Percentiles rank a stretch among this genome's conserved stretches.
Evolutionary conservation across 768 basidiomycete genomes (phyloP).

Genomic region (Gloeopeniophorella convolvens): DNA sequence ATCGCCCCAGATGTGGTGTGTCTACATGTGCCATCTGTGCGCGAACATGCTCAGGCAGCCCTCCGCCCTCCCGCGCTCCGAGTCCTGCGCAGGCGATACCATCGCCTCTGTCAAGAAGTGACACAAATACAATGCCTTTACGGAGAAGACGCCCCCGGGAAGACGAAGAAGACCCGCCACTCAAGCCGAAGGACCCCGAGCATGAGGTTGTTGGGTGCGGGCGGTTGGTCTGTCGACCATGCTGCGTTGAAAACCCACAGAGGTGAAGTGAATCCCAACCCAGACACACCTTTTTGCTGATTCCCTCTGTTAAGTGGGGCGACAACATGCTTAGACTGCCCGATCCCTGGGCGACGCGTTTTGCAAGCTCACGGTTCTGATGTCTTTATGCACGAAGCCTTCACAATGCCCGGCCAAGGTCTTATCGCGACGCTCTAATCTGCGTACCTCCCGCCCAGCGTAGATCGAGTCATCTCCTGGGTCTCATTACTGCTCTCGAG

Average conservation of each 20-base stretch:
- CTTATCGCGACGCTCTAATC: too few species aligned
- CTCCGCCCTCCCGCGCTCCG: slow-evolving; percentile 33
- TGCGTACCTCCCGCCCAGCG: too few species aligned
- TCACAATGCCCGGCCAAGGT: too few species aligned
- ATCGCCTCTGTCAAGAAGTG: slow-evolving; percentile 27
- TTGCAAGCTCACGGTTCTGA: neutral
- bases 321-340: slow-evolving; percentile 15
- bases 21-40: slow-evolving; percentile 41
- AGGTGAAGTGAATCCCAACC: slow-evolving; percentile 28
- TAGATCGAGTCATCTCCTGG: too few species aligned
- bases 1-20: slow-evolving; percentile 31
- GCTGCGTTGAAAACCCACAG: slow-evolving; percentile 37
- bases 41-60: slow-evolving; percentile 36
- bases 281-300: neutral
- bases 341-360: neutral
- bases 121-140: neutral
- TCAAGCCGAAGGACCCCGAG: neutral
- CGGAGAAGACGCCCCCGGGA: slow-evolving; percentile 11
- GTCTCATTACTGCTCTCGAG: too few species aligned
- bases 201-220: slow-evolving; percentile 32
- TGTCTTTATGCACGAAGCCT: neutral
- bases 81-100: slow-evolving; percentile 26
- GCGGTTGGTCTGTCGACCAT: slow-evolving; percentile 37
- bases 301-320: neutral
- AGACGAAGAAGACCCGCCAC: neutral